Base-by-base conservation (phyloP, 1,284 basidiomycete species). In the Boletus semigastroideus region DNA sequence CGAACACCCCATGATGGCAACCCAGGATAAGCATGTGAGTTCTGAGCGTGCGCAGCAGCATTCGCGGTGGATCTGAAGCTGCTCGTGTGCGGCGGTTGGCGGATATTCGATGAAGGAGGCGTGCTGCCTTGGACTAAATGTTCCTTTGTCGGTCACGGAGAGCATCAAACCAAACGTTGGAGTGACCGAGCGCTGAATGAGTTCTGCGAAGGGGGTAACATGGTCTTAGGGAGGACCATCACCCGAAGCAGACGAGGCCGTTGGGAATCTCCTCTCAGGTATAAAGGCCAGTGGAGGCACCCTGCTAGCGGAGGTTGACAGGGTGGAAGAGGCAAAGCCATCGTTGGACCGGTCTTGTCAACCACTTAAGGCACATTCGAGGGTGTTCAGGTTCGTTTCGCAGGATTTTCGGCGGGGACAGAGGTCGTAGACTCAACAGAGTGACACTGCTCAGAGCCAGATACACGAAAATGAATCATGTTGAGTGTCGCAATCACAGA, bases 181-280 rank as follows among this genome's bases (percentile, higher is more conserved):
- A 0, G 91, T 92, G 2, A 90, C 90, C 1, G 92, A 90, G 22
- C 92, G 86, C 59, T 90, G 85, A 55, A 94, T 84, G 60, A 93
- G 86, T 53, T 96, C 92, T 13, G 77, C 5, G 93, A 94, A 6
- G 93, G 92, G 1, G 94, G 92, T 0, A 93, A 96, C 0, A 88
- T 0, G 94, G 92, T 46, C 92, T 78, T 19, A 86, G 5, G 93
- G 92, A 9, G 86, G 84, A 6, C 71, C 65, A 52, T 85, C 84
- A 48, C 76, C 72, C 9, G 76, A 75, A 10, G 77, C 76, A 58
- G 72, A 73, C 11, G 78, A 75, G 14, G 74, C 76, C 8, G 80
- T 76, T 17, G 79, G 78, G 42, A 82, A 71, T 52, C 83, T 79
- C 61, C 78, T 78, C 36, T 89, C 87, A 36, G 87, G 87, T 60